Evolutionary conservation across 495 filamentous ascomycete species (phyloP).

Genomic region (Xylaria palmicola): DNA sequence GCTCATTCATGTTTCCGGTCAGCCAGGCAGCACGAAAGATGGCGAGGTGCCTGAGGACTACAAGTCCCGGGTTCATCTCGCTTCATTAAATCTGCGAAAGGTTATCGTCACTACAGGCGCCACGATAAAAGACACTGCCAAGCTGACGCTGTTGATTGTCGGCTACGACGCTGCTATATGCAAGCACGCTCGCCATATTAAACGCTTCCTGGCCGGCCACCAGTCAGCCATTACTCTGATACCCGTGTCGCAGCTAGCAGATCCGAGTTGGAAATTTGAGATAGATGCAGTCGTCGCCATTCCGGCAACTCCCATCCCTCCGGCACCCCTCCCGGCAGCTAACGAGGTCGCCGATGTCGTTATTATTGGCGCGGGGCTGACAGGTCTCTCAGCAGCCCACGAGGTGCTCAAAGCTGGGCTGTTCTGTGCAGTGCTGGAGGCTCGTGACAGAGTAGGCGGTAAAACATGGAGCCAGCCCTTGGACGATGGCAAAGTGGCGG

Average conservation of each 20-base stretch:
- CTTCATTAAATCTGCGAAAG: constrained; percentile 29
- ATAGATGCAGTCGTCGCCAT: background rate
- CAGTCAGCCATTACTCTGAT: background rate
- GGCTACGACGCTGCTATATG: background rate
- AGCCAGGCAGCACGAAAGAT: constrained; percentile 23
- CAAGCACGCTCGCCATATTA: background rate
- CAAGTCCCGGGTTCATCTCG: constrained; percentile 33
- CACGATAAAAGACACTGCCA: background rate
- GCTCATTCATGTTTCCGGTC: constrained; percentile 25
- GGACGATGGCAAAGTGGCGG: constrained; percentile 20
- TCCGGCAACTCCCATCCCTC: background rate
- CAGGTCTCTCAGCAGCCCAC: constrained; percentile 46
- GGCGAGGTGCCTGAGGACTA: constrained; percentile 28
- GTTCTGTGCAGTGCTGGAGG: constrained; percentile 47
- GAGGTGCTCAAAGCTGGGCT: constrained; percentile 38
- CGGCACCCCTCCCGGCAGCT: background rate
- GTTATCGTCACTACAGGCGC: background rate
- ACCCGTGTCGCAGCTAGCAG: background rate
- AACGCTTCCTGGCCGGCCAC: background rate
- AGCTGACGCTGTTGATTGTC: background rate
- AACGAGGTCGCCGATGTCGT: constrained; percentile 34
- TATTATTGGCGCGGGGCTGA: constrained; percentile 50
- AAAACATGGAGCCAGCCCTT: constrained; percentile 35
- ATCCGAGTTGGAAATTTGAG: background rate
- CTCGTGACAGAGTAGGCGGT: constrained; percentile 50